phyloP scores from a whole-genome alignment of 208 protist species.

The Leishmania tarentolae region DNA sequence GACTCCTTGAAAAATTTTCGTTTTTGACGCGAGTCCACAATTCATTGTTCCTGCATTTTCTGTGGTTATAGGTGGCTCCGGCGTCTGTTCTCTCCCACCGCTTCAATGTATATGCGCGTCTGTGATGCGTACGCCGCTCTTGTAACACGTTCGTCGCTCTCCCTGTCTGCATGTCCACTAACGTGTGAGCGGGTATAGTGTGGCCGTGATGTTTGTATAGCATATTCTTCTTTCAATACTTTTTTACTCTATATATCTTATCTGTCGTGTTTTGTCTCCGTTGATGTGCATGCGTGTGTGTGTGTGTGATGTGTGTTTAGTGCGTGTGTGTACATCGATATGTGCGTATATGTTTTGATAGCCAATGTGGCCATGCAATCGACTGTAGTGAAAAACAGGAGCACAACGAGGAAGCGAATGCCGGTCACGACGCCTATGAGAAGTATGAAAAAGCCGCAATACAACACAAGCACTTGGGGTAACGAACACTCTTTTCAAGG shows the following conservation, averaged over 20 bases:
- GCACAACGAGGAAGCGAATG: too few relatives aligned
- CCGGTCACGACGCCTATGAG: too few relatives aligned
- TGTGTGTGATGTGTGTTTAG: background rate
- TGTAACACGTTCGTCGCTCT: background rate
- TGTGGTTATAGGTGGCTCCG: background rate
- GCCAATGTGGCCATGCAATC: too few relatives aligned
- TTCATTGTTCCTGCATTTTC: background rate
- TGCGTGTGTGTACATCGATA: background rate
- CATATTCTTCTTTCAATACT: background rate
- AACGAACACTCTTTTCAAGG: too few relatives aligned
- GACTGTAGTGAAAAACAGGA: too few relatives aligned
- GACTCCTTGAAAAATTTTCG: background rate
- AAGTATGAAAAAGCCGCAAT: too few relatives aligned
- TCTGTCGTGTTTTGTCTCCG: constrained; percentile 7
- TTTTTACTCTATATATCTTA: background rate
- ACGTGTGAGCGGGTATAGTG: background rate
- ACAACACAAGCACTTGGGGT: too few relatives aligned
- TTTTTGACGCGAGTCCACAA: background rate
- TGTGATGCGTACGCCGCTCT: background rate
- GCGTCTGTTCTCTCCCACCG: background rate
- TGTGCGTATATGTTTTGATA: too few relatives aligned
- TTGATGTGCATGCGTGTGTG: background rate
- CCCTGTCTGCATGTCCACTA: background rate
- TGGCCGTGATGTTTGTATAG: background rate
- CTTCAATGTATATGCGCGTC: background rate